Conservation (phyloP, 2,329 filamentous ascomycete species). For the Neonectria neomacrospora region DNA sequence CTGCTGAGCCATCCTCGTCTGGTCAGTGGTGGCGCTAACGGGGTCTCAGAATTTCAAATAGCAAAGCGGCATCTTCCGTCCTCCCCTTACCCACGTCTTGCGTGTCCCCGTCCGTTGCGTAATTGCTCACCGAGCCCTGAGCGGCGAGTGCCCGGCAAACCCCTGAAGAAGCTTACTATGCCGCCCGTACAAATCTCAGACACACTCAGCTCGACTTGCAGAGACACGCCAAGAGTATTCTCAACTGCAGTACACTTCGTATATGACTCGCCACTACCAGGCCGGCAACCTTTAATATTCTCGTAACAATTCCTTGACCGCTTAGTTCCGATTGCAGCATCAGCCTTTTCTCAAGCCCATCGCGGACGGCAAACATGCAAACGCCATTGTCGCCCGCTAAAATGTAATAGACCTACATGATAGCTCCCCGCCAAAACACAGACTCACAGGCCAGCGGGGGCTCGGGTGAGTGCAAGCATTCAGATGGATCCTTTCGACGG, state of each 20-base stretch:
- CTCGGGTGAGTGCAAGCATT: constrained; percentile 2
- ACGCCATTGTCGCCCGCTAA: neutral
- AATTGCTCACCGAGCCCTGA: constrained; percentile 12
- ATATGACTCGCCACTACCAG: constrained; percentile 13
- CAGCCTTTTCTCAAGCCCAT: neutral
- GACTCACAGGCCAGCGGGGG: constrained; percentile 7
- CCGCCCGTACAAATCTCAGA: neutral
- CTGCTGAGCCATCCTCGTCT: constrained; percentile 34
- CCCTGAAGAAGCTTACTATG: neutral
- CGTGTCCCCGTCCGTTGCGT: constrained; percentile 18
- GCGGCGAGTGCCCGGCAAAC: neutral
- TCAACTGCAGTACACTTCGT: neutral
- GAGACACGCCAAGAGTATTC: constrained; percentile 2
- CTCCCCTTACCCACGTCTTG: constrained; percentile 37
- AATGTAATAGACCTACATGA: neutral
- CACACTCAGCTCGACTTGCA: constrained; percentile 3
- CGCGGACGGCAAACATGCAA: neutral
- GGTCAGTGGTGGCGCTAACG: constrained; percentile 26
- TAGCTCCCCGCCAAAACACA: neutral
- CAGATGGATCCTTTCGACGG: constrained; percentile 11
- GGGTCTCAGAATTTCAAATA: constrained; percentile 13
- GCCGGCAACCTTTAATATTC: constrained; percentile 1
- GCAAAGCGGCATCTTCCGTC: constrained; percentile 15
- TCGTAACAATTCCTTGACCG: neutral
- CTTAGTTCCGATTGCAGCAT: constrained; percentile 1